Evolutionary conservation across 2,329 filamentous ascomycete species (phyloP), one percentile per base, ranked within the genome.

Genomic region (Aureobasidium sp.): DNA sequence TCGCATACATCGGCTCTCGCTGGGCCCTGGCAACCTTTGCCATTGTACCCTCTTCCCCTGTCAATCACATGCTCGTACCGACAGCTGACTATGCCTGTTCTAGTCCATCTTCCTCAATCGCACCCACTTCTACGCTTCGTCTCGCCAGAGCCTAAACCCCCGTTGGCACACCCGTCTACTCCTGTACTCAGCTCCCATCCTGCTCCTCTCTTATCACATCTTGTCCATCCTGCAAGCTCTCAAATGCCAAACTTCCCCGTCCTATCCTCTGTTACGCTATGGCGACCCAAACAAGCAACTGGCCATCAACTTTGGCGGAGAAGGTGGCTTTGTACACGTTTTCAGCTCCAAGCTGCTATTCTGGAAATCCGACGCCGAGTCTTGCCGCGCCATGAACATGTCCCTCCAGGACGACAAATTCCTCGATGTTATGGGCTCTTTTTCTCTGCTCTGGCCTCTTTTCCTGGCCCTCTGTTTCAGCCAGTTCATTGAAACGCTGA

Each of bases 51-150:
- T 27, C 56, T 5, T 29, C 35, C 14, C 15, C 57, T 27, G 5
- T 22, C 19, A 22, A 19, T 14, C 14, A n/a, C 19, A 22, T 0
- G 19, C 19, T 14, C 40, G 19, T 44, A 14, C 40, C 5, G 0
- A 24, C 40, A n/a, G 19, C 40, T 44, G 40, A 44, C 19, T 14
- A 44, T 44, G 40, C 11, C 19, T 33, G 31, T 9, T 57, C 27
- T 64, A 87, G 84, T 91, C 91, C 27, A 84, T 97, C 63, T 77
- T 97, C 62, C 79, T 97, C 27, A 97, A 97, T 72, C 85, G 94
- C 62, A 95, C 94, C 7, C 87, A 92, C 63, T 94, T 97, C 68
- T 97, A 96, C 74, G 93, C 91, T 45, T 93, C 92, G 0, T 93
- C 91, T 15, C 82, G 94, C 64, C 84, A 92, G 59, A 85, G 89